phyloP scores from a whole-genome alignment of 176 grass and related monocot species.

The Aegilops sharonensis region DNA sequence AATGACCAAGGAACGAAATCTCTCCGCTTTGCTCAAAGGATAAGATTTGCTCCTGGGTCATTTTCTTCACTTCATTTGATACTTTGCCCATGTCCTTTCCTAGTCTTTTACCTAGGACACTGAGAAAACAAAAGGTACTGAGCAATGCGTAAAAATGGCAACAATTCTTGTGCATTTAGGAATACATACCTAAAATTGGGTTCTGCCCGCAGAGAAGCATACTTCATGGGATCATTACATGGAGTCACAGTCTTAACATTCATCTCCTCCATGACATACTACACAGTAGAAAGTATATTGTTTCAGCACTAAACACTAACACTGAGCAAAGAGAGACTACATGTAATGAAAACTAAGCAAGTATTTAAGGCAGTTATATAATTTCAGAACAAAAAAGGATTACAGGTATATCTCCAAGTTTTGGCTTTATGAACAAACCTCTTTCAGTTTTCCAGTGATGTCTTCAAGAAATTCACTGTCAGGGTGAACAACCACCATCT shows the following conservation, averaged over 20 bases:
- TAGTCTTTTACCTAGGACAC: conserved; percentile 89
- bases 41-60: conserved; percentile 89
- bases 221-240: conserved; percentile 86
- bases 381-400: conserved; percentile 3
- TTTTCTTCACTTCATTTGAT: conserved; percentile 85
- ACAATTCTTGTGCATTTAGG: conserved; percentile 5
- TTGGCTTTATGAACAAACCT: conserved; percentile 50
- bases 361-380: conserved; percentile 6
- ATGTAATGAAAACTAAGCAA: conserved; percentile 9
- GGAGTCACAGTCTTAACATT: conserved; percentile 88
- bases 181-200: conserved; percentile 92
- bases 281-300: conserved; percentile 33
- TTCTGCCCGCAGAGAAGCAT: conserved; percentile 86
- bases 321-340: background rate
- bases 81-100: conserved; percentile 85
- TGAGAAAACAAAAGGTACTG: conserved; percentile 31
- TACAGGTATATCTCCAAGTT: background rate
- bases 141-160: conserved; percentile 17
- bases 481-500: conserved; percentile 96
- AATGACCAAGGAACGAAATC: conserved; percentile 66
- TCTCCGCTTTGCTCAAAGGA: conserved; percentile 85
- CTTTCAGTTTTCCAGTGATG: conserved; percentile 90
- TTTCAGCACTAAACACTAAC: conserved; percentile 19
- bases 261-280: conserved; percentile 99
- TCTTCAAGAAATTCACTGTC: conserved; percentile 92